These are phyloP conservation scores for Candida tibetensis DNA, from an alignment of 805 yeast species.

Conservation along the genomic window DNA sequence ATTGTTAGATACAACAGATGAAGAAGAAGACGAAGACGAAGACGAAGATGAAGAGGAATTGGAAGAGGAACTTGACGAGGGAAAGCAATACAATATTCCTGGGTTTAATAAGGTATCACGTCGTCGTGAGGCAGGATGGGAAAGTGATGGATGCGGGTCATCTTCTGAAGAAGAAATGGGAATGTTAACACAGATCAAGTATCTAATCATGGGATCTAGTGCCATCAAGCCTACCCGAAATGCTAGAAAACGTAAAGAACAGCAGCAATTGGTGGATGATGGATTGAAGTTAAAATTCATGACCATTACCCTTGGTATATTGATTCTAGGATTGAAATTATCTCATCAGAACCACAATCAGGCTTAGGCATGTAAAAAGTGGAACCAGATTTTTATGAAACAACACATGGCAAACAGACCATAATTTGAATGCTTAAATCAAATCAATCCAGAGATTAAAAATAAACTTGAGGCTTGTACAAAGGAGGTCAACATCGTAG, in stretches of 20 bases:
- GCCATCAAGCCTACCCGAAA: slow-evolving; percentile 1
- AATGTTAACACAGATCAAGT: slow-evolving; percentile 33
- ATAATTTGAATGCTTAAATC: too few species aligned
- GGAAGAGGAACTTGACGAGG: slow-evolving; percentile 13
- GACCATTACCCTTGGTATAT: slow-evolving; percentile 41
- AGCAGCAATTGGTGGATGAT: slow-evolving; percentile 36
- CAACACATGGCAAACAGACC: too few species aligned
- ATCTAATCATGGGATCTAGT: slow-evolving; percentile 31
- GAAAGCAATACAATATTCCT: not conserved
- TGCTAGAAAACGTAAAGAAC: slow-evolving; percentile 16
- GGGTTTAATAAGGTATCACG: not conserved
- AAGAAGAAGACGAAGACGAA: slow-evolving; percentile 12
- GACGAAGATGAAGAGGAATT: slow-evolving; percentile 14
- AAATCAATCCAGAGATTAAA: too few species aligned
- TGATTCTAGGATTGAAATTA: slow-evolving; percentile 38
- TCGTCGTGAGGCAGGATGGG: slow-evolving; percentile 4
- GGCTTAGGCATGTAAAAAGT: not conserved
- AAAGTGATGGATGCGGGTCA: slow-evolving; percentile 6
- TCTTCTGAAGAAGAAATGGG: slow-evolving; percentile 24
- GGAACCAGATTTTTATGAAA: too few species aligned
- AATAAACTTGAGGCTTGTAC: too few species aligned
- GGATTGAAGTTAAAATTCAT: slow-evolving; percentile 40
- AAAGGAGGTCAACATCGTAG: too few species aligned
- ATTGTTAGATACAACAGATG: slow-evolving; percentile 9
- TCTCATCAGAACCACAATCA: slow-evolving; percentile 20